Conservation (phyloP, 2,329 filamentous ascomycete species). For the Cladophialophora carrionii region DNA sequence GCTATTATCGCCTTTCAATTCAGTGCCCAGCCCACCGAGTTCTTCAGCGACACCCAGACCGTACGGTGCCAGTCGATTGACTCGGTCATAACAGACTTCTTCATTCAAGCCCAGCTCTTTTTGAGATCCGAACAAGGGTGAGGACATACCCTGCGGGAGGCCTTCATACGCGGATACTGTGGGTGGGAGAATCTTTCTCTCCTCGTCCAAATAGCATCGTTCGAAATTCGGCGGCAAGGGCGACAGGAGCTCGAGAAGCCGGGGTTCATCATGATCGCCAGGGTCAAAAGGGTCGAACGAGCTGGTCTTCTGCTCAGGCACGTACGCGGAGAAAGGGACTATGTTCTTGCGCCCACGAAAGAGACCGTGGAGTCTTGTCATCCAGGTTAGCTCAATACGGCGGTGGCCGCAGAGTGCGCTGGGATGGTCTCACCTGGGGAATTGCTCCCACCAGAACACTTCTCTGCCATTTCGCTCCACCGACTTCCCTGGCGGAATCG, state of each 20-base stretch:
- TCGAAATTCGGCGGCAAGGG: conserved; percentile 9
- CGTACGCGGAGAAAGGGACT: conserved; percentile 32
- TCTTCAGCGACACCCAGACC: conserved; percentile 41
- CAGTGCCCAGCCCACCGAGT: conserved; percentile 37
- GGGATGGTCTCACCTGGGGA: conserved; percentile 26
- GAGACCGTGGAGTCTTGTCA: conserved; percentile 27
- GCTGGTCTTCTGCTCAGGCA: conserved; percentile 32
- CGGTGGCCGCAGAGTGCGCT: neutral
- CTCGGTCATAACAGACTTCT: conserved; percentile 68
- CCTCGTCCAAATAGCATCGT: conserved; percentile 33
- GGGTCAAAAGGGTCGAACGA: conserved; percentile 20
- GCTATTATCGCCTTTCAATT: conserved; percentile 28
- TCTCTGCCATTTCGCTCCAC: conserved; percentile 30
- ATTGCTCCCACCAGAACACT: conserved; percentile 39
- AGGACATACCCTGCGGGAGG: conserved; percentile 35
- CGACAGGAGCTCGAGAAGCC: conserved; percentile 15
- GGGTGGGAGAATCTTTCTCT: conserved; percentile 28
- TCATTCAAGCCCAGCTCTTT: conserved; percentile 63
- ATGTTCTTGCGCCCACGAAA: conserved; percentile 32
- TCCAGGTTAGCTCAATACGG: neutral
- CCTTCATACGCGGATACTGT: conserved; percentile 33
- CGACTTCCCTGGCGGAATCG: conserved; percentile 36
- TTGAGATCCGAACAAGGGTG: conserved; percentile 66
- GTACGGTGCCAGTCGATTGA: conserved; percentile 68
- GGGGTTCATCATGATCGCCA: conserved; percentile 11